Evolutionary conservation across 208 protist genomes (phyloP).

Genomic region (Crithidia thermophila): DNA sequence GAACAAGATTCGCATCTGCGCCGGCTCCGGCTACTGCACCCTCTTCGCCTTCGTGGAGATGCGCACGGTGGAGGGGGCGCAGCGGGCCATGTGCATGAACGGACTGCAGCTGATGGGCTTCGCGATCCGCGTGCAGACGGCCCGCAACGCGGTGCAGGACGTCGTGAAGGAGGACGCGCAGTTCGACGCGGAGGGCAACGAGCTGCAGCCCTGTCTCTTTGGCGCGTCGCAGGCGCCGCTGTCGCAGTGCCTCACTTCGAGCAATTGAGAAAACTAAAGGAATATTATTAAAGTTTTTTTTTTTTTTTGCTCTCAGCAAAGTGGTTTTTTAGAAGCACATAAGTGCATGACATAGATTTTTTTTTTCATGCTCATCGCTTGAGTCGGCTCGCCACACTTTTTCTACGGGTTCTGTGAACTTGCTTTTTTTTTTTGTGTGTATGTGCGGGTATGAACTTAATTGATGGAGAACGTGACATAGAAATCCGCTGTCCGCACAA

Average conservation of each 20-base stretch:
- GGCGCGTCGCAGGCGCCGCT: conserved; percentile 34
- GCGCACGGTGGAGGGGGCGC: conserved; percentile 54
- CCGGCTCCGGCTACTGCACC: conserved; percentile 59
- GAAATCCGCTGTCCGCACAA: too few relatives aligned
- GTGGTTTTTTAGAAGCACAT: too few relatives aligned
- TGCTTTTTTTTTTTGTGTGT: too few relatives aligned
- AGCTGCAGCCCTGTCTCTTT: conserved; percentile 68
- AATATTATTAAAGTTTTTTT: too few relatives aligned
- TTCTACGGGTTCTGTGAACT: too few relatives aligned
- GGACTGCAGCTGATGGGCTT: conserved; percentile 57
- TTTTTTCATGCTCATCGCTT: too few relatives aligned
- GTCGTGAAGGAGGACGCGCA: conserved; percentile 63
- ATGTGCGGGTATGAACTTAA: too few relatives aligned
- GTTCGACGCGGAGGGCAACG: conserved; percentile 33
- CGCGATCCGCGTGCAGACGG: conserved; percentile 69
- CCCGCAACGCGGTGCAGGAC: conserved; percentile 83
- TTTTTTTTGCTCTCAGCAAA: not conserved
- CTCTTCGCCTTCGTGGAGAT: conserved; percentile 91
- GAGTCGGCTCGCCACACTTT: too few relatives aligned
- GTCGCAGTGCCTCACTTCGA: conserved; percentile 23
- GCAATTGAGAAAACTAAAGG: not conserved
- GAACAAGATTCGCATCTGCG: conserved; percentile 83
- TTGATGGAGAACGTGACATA: too few relatives aligned
- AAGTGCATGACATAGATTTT: too few relatives aligned
- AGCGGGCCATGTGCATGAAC: conserved; percentile 59